Conservation (phyloP, 306 rosid species). For the Pyrus pyrifolia region DNA sequence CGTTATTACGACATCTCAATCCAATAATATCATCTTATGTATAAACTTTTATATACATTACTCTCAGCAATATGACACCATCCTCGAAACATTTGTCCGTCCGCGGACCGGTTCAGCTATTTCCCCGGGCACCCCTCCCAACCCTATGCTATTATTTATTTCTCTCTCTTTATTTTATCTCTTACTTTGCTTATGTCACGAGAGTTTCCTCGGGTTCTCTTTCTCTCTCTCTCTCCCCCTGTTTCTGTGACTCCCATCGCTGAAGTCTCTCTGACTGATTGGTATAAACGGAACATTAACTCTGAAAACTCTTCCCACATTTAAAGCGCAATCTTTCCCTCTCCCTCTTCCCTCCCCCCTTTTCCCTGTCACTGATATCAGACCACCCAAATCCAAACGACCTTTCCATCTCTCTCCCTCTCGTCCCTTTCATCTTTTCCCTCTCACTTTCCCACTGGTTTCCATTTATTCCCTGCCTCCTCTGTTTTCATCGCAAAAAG, state of each 20-base stretch:
- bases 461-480: slow-evolving; percentile 30
- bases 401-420: background rate
- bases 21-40: too few relatives aligned
- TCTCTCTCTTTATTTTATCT: slow-evolving; percentile 7
- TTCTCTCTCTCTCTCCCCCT: background rate
- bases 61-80: too few relatives aligned
- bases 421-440: slow-evolving; percentile 21
- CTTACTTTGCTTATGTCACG: slow-evolving; percentile 31
- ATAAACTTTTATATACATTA: too few relatives aligned
- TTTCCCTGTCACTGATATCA: background rate
- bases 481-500: background rate
- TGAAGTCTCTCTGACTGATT: background rate
- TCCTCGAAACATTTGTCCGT: background rate
- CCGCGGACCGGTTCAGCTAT: slow-evolving; percentile 31
- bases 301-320: background rate
- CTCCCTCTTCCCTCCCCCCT: background rate
- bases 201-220: slow-evolving; percentile 39
- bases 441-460: slow-evolving; percentile 44
- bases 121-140: slow-evolving; percentile 24
- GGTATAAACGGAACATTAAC: background rate
- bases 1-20: accelerated
- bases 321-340: slow-evolving; percentile 2
- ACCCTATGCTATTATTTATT: background rate
- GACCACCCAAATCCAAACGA: background rate
- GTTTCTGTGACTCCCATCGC: background rate